These are phyloP conservation scores for Trichosporon inkin DNA, from an alignment of 1,284 basidiomycete species.

Conservation along the genomic window DNA sequence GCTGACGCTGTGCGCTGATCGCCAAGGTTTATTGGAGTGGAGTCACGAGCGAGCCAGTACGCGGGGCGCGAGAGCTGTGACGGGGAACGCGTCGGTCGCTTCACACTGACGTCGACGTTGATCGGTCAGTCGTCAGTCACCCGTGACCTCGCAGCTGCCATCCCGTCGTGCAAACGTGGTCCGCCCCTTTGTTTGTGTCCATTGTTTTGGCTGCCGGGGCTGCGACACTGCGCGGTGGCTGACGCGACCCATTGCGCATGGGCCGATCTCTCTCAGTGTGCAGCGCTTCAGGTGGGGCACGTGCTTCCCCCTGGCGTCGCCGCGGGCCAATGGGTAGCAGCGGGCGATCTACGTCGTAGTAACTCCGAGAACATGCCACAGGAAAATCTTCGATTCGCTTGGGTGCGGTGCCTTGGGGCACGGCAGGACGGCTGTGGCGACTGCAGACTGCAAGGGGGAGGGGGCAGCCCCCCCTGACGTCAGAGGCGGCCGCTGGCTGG, in stretches of 20 bases:
- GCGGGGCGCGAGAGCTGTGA: no score
- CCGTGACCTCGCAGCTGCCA: background rate
- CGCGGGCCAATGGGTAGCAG: no score
- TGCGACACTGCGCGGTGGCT: no score
- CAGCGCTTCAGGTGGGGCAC: no score
- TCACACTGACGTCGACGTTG: background rate
- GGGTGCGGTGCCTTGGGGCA: background rate
- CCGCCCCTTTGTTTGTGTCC: background rate
- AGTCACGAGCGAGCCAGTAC: no score
- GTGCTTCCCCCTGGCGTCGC: no score
- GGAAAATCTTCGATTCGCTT: background rate
- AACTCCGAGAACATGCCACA: no score
- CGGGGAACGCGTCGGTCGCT: background rate
- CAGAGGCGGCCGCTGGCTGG: background rate
- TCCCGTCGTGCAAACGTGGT: background rate
- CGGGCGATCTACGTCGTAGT: no score
- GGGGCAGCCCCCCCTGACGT: background rate
- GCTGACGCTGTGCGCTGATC: background rate
- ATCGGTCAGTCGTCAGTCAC: constrained; percentile 4
- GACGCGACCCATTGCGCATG: no score
- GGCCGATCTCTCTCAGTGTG: no score
- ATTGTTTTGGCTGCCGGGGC: background rate
- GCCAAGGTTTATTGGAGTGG: background rate
- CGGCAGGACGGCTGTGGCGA: background rate
- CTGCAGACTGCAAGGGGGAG: background rate